Conservation (phyloP, 1,284 basidiomycete species). For the Ustilago crameri region DNA sequence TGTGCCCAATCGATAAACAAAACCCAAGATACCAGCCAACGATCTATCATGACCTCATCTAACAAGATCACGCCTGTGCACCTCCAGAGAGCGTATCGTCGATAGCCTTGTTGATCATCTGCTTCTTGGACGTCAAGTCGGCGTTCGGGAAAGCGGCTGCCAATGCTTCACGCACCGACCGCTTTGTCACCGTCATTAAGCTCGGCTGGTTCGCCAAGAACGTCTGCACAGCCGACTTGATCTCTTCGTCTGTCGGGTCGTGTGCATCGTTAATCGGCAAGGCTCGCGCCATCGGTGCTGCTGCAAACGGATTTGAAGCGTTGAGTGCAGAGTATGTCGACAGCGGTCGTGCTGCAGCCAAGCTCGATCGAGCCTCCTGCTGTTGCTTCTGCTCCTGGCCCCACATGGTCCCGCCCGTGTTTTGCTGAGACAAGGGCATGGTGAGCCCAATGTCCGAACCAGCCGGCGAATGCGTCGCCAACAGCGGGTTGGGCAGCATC, state of each 20-base stretch:
- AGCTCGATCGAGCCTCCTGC: constrained; percentile 2
- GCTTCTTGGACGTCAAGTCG: constrained; percentile 53
- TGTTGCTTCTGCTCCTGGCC: constrained; percentile 17
- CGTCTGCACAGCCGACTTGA: constrained; percentile 53
- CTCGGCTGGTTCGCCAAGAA: constrained; percentile 65
- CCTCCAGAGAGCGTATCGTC: constrained; percentile 63
- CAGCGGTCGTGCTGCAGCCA: constrained; percentile 18
- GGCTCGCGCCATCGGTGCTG: constrained; percentile 15
- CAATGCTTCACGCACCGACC: constrained; percentile 62
- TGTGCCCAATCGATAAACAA: too few relatives aligned
- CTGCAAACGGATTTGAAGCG: constrained; percentile 49
- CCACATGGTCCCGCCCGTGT: constrained; percentile 49
- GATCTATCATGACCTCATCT: too few relatives aligned
- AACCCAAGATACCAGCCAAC: too few relatives aligned
- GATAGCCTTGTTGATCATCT: constrained; percentile 63
- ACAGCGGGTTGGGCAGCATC: constrained; percentile 36
- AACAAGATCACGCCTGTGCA: constrained; percentile 26
- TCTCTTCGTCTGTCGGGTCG: constrained; percentile 60
- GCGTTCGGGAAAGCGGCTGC: constrained; percentile 65
- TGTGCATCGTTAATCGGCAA: constrained; percentile 43
- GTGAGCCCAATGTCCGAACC: constrained; percentile 38
- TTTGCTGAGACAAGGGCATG: constrained; percentile 56
- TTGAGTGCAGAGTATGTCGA: constrained; percentile 46
- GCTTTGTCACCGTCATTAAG: constrained; percentile 66
- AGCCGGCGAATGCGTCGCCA: constrained; percentile 23